phyloP scores from a whole-genome alignment of 2,329 filamentous ascomycete species.

The Phoma sp. region DNA sequence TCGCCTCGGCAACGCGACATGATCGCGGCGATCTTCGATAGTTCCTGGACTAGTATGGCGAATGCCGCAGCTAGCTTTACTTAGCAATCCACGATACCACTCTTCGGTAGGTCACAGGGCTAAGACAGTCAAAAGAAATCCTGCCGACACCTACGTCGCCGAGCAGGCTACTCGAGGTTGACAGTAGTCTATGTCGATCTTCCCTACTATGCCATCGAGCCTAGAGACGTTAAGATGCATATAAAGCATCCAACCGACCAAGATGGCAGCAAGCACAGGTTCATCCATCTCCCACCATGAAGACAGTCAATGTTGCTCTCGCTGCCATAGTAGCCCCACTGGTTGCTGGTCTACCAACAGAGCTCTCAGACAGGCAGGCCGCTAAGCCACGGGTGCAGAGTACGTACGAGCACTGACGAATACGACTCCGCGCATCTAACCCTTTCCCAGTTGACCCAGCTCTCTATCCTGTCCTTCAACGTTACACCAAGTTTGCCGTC shows the following conservation, averaged over 20 bases:
- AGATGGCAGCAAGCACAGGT: background rate
- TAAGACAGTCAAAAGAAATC: background rate
- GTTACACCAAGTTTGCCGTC: slow-evolving; percentile 24
- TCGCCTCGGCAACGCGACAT: background rate
- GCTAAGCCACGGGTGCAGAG: slow-evolving; percentile 7
- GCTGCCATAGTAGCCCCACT: slow-evolving; percentile 17
- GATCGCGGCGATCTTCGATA: slow-evolving; percentile 1
- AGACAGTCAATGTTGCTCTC: slow-evolving; percentile 10
- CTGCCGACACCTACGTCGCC: background rate
- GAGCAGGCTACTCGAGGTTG: background rate
- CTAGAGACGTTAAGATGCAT: background rate
- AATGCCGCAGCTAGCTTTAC: background rate
- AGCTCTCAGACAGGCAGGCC: slow-evolving; percentile 7
- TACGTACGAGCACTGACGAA: background rate
- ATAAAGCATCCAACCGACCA: background rate
- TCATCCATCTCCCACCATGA: slow-evolving; percentile 9
- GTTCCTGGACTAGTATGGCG: background rate
- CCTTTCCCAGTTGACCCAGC: slow-evolving; percentile 8
- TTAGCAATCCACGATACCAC: background rate
- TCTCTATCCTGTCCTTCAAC: slow-evolving; percentile 16
- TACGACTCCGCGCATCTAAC: background rate
- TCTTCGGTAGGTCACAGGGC: background rate
- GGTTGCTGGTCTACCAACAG: slow-evolving; percentile 9
- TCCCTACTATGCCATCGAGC: background rate
- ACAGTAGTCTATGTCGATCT: background rate